Evolutionary conservation across 345 rosid genomes (phyloP).

Genomic region (Lepidium aucheri): DNA sequence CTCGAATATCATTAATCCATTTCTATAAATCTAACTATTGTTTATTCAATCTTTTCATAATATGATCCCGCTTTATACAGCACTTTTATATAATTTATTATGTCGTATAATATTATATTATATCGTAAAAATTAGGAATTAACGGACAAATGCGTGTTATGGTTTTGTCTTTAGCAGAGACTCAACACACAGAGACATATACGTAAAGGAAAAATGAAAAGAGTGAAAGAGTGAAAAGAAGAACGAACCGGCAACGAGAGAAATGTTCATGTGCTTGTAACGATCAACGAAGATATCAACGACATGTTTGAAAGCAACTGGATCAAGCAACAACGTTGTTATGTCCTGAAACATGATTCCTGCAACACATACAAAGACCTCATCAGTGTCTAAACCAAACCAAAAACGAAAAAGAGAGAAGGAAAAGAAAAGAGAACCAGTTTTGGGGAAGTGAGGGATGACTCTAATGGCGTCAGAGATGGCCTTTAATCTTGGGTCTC

Average conservation of each 20-base stretch:
- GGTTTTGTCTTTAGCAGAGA: background rate
- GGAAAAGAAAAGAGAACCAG: constrained; percentile 4
- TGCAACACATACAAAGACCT: constrained; percentile 9
- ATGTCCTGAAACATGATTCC: constrained; percentile 99
- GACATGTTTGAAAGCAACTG: constrained; percentile 76
- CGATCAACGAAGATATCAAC: constrained; percentile 94
- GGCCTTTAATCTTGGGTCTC: background rate
- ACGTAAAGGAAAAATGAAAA: background rate
- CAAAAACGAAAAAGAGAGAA: background rate
- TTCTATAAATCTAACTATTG: background rate
- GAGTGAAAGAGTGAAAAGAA: background rate
- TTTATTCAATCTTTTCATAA: constrained; percentile 16
- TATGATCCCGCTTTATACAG: background rate
- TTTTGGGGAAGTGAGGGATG: constrained; percentile 33
- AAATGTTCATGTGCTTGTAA: constrained; percentile 73
- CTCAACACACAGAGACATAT: background rate
- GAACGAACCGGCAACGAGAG: constrained; percentile 79
- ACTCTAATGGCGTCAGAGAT: constrained; percentile 33
- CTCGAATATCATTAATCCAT: constrained; percentile 13
- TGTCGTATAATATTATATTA: background rate
- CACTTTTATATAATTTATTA: background rate
- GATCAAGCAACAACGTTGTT: constrained; percentile 80
- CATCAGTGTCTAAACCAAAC: background rate
- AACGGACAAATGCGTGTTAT: too few relatives aligned
- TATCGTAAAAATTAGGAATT: background rate